Evolutionary conservation across 106 monocot species (phyloP).

Genomic region (Dendrobium nobile): DNA sequence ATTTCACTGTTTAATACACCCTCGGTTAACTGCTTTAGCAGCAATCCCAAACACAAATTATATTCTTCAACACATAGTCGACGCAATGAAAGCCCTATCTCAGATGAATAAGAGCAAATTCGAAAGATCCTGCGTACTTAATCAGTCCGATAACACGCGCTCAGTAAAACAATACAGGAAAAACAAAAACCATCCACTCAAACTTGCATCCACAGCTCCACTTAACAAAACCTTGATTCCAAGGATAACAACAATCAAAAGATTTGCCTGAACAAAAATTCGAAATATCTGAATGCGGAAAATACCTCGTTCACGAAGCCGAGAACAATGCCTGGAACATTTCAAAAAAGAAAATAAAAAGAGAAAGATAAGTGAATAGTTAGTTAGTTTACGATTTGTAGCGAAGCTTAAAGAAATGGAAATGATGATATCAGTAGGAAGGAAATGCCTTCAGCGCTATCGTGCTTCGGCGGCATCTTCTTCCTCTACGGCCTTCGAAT

Average conservation of each 20-base stretch:
- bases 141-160: neutral
- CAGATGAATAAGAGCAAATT: neutral
- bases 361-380: neutral
- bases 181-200: neutral
- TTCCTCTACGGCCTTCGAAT: neutral
- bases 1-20: too few relatives aligned
- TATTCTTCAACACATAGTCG: neutral
- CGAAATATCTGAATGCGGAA: neutral
- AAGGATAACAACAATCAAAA: neutral
- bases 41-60: too few relatives aligned
- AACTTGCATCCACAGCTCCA: too few relatives aligned
- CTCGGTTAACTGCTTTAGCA: too few relatives aligned
- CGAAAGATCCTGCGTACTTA: neutral
- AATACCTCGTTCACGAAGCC: constrained; percentile 2
- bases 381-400: neutral
- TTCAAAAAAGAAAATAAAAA: neutral
- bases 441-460: constrained; percentile 5
- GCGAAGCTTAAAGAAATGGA: neutral
- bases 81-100: neutral
- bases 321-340: constrained; percentile 1
- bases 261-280: neutral
- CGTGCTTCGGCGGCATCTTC: constrained; percentile 3
- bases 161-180: neutral
- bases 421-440: neutral
- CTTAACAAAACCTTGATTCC: too few relatives aligned